These are phyloP conservation scores for Chiua sp. DNA, from an alignment of 1,284 basidiomycete species.

Conservation along the genomic window DNA sequence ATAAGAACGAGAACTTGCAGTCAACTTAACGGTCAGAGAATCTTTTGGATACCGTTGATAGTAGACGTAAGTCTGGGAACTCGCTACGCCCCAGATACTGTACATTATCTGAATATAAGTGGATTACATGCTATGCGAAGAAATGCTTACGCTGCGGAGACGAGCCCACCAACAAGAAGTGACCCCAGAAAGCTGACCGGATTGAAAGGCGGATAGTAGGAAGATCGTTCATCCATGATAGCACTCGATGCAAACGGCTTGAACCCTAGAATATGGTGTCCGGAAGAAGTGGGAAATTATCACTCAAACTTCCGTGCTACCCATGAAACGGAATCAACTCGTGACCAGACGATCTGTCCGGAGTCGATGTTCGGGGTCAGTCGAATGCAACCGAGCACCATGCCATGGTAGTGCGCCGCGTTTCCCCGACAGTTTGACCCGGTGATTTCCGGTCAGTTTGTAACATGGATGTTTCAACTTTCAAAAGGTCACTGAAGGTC, in stretches of 20 bases:
- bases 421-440: neutral
- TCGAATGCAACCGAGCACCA: neutral
- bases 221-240: neutral
- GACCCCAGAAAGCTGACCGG: conserved; percentile 51
- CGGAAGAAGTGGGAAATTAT: neutral
- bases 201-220: neutral
- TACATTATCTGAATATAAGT: too few relatives aligned
- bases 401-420: neutral
- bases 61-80: too few relatives aligned
- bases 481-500: neutral
- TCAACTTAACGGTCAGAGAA: too few relatives aligned
- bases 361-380: neutral
- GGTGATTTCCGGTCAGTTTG: neutral
- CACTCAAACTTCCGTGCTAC: neutral
- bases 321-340: neutral
- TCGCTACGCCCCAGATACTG: too few relatives aligned
- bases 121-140: too few relatives aligned
- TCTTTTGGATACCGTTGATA: too few relatives aligned
- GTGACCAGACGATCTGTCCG: neutral
- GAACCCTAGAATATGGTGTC: neutral
- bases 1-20: too few relatives aligned
- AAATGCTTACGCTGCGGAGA: conserved; percentile 47
- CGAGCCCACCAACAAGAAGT: conserved; percentile 52
- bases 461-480: neutral
- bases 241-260: neutral